These are phyloP conservation scores for Hypoxylon sp. DNA, from an alignment of 2,329 filamentous ascomycete genomes.

Conservation along the genomic window DNA sequence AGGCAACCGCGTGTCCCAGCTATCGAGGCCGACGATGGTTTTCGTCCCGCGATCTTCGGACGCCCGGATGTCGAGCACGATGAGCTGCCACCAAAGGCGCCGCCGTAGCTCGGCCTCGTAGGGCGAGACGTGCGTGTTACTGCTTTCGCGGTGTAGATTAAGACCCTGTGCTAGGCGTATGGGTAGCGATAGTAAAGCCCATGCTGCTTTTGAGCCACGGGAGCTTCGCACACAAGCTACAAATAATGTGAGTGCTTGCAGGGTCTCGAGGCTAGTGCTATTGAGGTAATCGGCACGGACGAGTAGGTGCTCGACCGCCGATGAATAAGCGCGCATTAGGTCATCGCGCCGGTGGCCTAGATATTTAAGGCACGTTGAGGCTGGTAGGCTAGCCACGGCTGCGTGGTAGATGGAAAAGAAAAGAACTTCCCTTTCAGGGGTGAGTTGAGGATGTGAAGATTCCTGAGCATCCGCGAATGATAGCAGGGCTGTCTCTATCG, in stretches of 20 bases:
- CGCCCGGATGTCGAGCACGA: slow-evolving; percentile 71
- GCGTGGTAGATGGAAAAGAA: slow-evolving; percentile 63
- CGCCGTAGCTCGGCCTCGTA: slow-evolving; percentile 74
- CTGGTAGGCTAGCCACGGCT: slow-evolving; percentile 56
- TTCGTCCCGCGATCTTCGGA: slow-evolving; percentile 69
- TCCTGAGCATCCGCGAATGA: slow-evolving; percentile 54
- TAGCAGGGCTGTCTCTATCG: slow-evolving; percentile 54
- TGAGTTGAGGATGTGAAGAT: slow-evolving; percentile 39
- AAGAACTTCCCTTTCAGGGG: slow-evolving; percentile 55
- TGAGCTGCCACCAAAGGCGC: slow-evolving; percentile 74
- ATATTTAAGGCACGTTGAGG: slow-evolving; percentile 53
- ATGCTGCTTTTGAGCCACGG: slow-evolving; percentile 58
- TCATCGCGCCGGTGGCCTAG: slow-evolving; percentile 57
- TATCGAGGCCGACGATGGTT: slow-evolving; percentile 59
- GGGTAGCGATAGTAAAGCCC: slow-evolving; percentile 60
- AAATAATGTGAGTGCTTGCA: slow-evolving; percentile 62
- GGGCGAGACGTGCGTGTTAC: slow-evolving; percentile 55
- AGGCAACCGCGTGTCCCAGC: slow-evolving; percentile 64
- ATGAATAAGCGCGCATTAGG: slow-evolving; percentile 54
- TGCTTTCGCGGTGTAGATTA: slow-evolving; percentile 61
- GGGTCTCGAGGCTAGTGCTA: slow-evolving; percentile 57
- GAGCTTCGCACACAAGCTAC: slow-evolving; percentile 59
- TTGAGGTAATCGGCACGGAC: slow-evolving; percentile 62
- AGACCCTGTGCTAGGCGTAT: slow-evolving; percentile 62
- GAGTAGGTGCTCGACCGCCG: slow-evolving; percentile 58